Base-by-base conservation (phyloP, 139 green algal species). In the Chlorella vulgaris region DNA sequence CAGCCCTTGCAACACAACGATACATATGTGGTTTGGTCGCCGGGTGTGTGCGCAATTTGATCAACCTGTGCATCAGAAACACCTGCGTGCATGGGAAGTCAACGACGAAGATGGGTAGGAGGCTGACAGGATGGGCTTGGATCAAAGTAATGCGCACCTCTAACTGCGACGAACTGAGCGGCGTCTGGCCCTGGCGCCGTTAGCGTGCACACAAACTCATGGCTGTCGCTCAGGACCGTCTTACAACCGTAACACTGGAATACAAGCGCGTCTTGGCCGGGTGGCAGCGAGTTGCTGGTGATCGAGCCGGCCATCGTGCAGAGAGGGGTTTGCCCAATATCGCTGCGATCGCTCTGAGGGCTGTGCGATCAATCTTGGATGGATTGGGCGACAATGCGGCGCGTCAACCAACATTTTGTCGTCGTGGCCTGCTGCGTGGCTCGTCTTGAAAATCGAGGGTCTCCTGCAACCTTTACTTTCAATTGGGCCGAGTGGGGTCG, bases 211-310 rank as follows among this genome's bases (percentile, higher is more conserved):
- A 77, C 67, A 77, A 81, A 61, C n/a, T 84, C 83, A 28, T 55
- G 62, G 55, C 51, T 87, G 70, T 87, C 83, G 28, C 83, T 71
- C 7, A 84, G 22, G 4, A 87, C 50, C 7, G 69, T 39, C 7
- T 39, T 55, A 60, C 83, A 87, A 35, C 36, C 42, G 24, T 24
- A 19, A 62, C 83, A 87, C 40, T 84, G 77, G n/a, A 87, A 51
- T 18, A 87, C 83, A 22, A 82, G 43, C 2, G 50, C 26, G 35
- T n/a, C n/a, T n/a, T 21, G 60, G 31, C 28, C 33, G 21, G 53
- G 10, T 24, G 31, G 24, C 6, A 65, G n/a, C 5, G 39, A 50
- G 5, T 29, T 47, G 50, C 7, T 33, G 7, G 28, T 33, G 26
- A 38, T 68, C 60, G 28, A 68, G 18, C 51, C n/a, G n/a, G n/a